phyloP scores from a whole-genome alignment of 805 yeast species.

The Yueomyces sp. region DNA sequence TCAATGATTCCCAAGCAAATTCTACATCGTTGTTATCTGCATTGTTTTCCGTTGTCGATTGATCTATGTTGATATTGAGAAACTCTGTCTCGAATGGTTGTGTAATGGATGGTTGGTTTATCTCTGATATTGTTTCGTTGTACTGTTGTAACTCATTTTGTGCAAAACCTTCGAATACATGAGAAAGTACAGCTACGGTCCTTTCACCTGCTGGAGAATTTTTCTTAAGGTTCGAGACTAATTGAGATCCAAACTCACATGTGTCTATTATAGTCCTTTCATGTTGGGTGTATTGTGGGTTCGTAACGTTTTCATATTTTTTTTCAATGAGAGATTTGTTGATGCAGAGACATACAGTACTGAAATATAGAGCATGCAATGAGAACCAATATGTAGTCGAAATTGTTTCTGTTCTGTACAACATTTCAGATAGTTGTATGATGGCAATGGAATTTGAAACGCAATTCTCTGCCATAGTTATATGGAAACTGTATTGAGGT shows the following conservation, averaged over 20 bases:
- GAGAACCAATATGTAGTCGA: constrained; percentile 89
- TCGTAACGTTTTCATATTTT: constrained; percentile 26
- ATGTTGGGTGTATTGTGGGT: constrained; percentile 61
- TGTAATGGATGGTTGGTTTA: too few relatives aligned
- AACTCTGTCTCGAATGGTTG: too few relatives aligned
- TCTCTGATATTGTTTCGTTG: not conserved
- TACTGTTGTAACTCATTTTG: constrained; percentile 24
- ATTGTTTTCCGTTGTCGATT: too few relatives aligned
- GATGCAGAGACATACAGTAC: constrained; percentile 75
- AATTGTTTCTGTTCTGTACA: constrained; percentile 58
- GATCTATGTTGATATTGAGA: too few relatives aligned
- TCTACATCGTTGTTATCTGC: too few relatives aligned
- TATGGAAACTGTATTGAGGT: constrained; percentile 46
- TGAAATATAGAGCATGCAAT: constrained; percentile 76
- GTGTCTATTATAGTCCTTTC: constrained; percentile 30
- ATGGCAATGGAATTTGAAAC: constrained; percentile 74
- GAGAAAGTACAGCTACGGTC: constrained; percentile 63
- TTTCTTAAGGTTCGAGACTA: constrained; percentile 42
- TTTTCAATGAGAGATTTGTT: constrained; percentile 19
- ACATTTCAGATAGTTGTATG: constrained; percentile 65
- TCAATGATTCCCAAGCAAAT: too few relatives aligned
- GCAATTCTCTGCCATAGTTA: constrained; percentile 69
- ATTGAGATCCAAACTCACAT: not conserved
- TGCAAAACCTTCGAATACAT: constrained; percentile 63
- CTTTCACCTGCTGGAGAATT: constrained; percentile 61